Evolutionary conservation across 2,329 filamentous ascomycete species (phyloP), one percentile per base, ranked within the genome.

Genomic region (Phaeophleospora eucalypticola): DNA sequence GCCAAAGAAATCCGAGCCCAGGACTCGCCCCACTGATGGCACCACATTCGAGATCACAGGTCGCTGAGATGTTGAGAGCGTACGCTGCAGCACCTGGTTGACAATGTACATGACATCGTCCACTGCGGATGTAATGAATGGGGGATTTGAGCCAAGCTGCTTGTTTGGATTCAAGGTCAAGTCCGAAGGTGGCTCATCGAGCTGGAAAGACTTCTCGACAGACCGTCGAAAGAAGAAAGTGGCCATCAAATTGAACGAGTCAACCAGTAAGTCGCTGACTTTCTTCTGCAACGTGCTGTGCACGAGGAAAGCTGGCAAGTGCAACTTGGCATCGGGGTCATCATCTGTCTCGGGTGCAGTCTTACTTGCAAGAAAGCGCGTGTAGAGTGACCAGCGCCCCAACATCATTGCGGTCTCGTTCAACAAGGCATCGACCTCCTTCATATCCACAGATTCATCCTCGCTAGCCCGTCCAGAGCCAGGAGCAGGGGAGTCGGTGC

Each of bases 91-190:
- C 27, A 97, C 86, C 41, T 91, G 85, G 64, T 94, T 95, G 64
- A 95, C 87, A 59, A 98, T 96, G 69, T 97, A 98, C 91, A 98
- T 97, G 62, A 97, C 89, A 70, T 96, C 93, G 71, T 98, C 93
- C 7, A 98, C 90, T 0, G 91, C 90, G 2, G 90, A 89, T 36
- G 93, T 91, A 60, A 98, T 95, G 63, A 88, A 94, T 0, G 93
- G 93, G 2, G 89, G 80, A 58, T 89, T 89, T 48, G 83, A 80
- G 43, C 85, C 81, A 36, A 95, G 75, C 3, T 84, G 76, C 61
- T 78, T 86, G 60, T 78, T 83, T 35, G 84, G 75, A 62, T 84
- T 88, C 27, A 98, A 74, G 0, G 87, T 86, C 16, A 98, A 73
- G 16, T 89, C 89, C 1, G 77, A 71, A 0, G 93, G 93, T 16